Base-by-base conservation (phyloP, 345 rosid species). In the thale cress (Arabidopsis thaliana) region DNA sequence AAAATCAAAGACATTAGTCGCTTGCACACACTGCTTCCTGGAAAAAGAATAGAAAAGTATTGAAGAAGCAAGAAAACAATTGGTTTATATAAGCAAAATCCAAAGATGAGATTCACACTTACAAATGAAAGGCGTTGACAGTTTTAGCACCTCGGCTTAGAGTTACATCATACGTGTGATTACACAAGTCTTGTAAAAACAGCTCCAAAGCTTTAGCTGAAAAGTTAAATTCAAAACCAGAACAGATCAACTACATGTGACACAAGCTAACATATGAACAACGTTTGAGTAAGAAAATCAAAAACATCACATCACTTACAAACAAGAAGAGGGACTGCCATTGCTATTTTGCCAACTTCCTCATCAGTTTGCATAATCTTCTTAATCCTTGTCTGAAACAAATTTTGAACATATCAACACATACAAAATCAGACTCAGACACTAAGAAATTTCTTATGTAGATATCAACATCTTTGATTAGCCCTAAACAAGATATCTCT, bases 311-410 rank as follows among this genome's bases (percentile, higher is more conserved):
- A 58, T 25, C 9, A 79, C 96, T 89, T 76, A 89, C 96, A 89
- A 56, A 87, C 85, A 77, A 89, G 89, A 62, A 87, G 87, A 74
- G 96, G 96, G 8, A 89, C 96, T 28, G 89, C 93, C 91, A 86
- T 83, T 62, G 96, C 88, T 45, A 89, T 89, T 80, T 87, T 89
- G 67, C 96, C 96, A 2, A 89, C 83, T 77, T 87, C 96, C 20
- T 89, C 92, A 81, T 89, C 93, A 60, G 91, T 76, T 81, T 89
- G 96, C 96, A 87, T 89, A 73, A 89, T 89, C 82, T 86, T 89
- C 86, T 89, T 89, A 41, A 87, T 89, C 67, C 93, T 83, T 30
- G 84, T 86, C 95, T 89, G 62, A 1, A 76, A 65, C 38, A 9
- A 34, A 50, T 10, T 10, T 45, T 25, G 16, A 25, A 48, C 32